Base-by-base conservation (phyloP, 768 basidiomycete genomes). In the Symmetrospora coprosmae region DNA sequence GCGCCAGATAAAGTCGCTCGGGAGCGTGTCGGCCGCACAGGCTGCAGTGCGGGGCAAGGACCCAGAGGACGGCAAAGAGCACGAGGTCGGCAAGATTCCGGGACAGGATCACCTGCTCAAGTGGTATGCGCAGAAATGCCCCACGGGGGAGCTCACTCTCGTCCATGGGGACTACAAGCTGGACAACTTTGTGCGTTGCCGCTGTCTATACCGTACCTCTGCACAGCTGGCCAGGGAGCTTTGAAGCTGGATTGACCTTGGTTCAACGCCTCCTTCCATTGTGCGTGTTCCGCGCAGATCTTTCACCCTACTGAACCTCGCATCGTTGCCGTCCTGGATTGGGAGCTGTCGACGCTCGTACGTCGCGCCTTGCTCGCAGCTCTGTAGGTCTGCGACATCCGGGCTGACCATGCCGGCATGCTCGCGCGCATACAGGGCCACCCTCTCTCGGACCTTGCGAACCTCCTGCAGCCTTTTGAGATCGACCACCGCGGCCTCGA, bases 91-190 rank as follows among this genome's bases (percentile, higher is more conserved):
- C 13, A 75, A 80, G 35, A 86, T 97, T 64, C 88, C 88, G 3
- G 78, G 74, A 53, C 85, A 84, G 71, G 75, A 80, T 45, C 81
- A 84, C 65, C 72, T 94, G 67, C 73, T 87, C 52, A 71, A 72
- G 14, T 94, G 86, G 87, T 94, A 89, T 72, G 73, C 75, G 62
- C 71, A 73, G 28, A 79, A 86, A 68, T 73, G 87, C 27, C 90
- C 87, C 0, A 62, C 58, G 1, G 80, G 87, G 67, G 48, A 81
- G 86, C 25, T 62, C 69, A 21, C 68, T n/a, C 82, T 99, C 64
- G 89, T 97, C 4, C 92, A 97, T 70, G 92, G 92, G 27, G 92
- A 99, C 72, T 97, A 87, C 71, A 99, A 99, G 72, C 76, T 92
- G n/a, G 92, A 99, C 73, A 99, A 99, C 72, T 72, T 99, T 65